These are phyloP conservation scores for Amanita exitialis DNA, from an alignment of 768 basidiomycete species.

Conservation along the genomic window DNA sequence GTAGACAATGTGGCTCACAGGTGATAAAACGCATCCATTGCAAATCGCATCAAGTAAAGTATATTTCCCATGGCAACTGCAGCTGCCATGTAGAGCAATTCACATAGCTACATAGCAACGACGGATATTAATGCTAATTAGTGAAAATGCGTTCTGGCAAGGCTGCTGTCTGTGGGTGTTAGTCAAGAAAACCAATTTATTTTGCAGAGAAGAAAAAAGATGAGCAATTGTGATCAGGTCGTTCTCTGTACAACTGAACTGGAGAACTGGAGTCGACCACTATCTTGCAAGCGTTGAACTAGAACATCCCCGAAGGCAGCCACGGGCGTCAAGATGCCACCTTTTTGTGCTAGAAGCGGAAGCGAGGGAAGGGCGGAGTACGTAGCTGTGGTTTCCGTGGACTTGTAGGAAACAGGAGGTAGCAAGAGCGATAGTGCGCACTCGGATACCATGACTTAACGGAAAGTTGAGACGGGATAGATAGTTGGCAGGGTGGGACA, in stretches of 20 bases:
- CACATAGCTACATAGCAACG: too few relatives aligned
- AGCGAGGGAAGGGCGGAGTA: slow-evolving; percentile 33
- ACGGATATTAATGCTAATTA: too few relatives aligned
- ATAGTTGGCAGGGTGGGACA: not conserved
- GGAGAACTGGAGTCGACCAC: slow-evolving; percentile 44
- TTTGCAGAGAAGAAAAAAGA: not conserved
- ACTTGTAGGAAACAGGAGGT: slow-evolving; percentile 20
- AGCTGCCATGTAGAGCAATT: not conserved
- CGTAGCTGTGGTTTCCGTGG: slow-evolving; percentile 8
- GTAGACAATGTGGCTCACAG: too few relatives aligned
- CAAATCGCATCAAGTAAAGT: too few relatives aligned
- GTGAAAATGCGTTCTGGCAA: too few relatives aligned
- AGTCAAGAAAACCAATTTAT: not conserved
- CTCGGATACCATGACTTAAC: slow-evolving; percentile 66
- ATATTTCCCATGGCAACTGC: not conserved
- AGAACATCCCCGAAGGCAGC: slow-evolving; percentile 74
- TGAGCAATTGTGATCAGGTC: not conserved
- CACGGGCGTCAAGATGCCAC: slow-evolving; percentile 79
- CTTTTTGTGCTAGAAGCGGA: slow-evolving; percentile 45
- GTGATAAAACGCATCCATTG: too few relatives aligned
- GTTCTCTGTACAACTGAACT: slow-evolving; percentile 1
- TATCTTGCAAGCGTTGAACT: slow-evolving; percentile 52
- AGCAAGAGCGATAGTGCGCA: slow-evolving; percentile 64
- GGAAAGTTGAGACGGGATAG: slow-evolving; percentile 7
- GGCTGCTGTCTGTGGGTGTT: too few relatives aligned